Evolutionary conservation across 306 rosid genomes (phyloP).

Genomic region (Senna tora): DNA sequence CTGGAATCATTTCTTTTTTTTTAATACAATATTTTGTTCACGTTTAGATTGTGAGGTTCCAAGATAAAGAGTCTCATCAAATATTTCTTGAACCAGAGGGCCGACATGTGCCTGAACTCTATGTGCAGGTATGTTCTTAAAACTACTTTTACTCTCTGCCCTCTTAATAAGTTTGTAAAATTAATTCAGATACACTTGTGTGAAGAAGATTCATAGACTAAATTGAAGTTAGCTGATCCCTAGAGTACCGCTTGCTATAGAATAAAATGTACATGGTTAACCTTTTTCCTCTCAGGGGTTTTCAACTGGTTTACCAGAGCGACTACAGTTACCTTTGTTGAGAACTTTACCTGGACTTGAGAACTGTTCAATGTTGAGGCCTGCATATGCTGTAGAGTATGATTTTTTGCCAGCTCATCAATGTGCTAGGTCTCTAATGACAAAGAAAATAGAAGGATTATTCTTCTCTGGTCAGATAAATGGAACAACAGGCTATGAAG

Average conservation of each 20-base stretch:
- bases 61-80: slow-evolving; percentile 96
- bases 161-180: slow-evolving; percentile 12
- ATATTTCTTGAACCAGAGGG: slow-evolving; percentile 99
- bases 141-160: neutral
- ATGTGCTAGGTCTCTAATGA: slow-evolving; percentile 90
- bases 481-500: slow-evolving; percentile 99
- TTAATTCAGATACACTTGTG: neutral
- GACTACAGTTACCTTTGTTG: slow-evolving; percentile 86
- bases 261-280: slow-evolving; percentile 23
- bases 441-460: slow-evolving; percentile 88
- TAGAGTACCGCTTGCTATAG: neutral
- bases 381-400: slow-evolving; percentile 98
- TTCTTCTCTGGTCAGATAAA: slow-evolving; percentile 99
- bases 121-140: slow-evolving; percentile 73
- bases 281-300: slow-evolving; percentile 66
- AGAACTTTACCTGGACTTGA: slow-evolving; percentile 99
- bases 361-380: slow-evolving; percentile 95
- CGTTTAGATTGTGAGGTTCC: slow-evolving; percentile 80
- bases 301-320: slow-evolving; percentile 97
- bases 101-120: slow-evolving; percentile 88
- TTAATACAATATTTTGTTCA: slow-evolving; percentile 28
- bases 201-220: slow-evolving; percentile 19
- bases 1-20: slow-evolving; percentile 26
- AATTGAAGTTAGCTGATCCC: slow-evolving; percentile 18
- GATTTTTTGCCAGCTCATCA: slow-evolving; percentile 95